phyloP scores from a whole-genome alignment of 176 grass and related monocot genomes.

The Ananas comosus region DNA sequence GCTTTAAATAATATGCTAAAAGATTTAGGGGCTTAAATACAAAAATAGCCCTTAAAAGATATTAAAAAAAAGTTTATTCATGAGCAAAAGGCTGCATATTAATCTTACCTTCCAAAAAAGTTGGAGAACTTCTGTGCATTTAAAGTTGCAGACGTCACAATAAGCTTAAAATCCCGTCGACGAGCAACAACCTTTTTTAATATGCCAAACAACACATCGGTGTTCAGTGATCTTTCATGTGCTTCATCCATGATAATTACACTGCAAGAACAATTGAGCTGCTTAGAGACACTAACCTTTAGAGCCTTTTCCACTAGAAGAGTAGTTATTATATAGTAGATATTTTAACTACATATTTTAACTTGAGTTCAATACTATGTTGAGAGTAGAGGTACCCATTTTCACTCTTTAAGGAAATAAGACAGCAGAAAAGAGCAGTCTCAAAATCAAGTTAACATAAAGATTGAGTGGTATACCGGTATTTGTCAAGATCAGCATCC shows the following conservation, averaged over 20 bases:
- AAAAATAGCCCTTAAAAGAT: background rate
- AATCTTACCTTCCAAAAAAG: constrained; percentile 85
- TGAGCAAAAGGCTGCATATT: constrained; percentile 5
- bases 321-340: too few relatives aligned
- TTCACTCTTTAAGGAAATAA: too few relatives aligned
- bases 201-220: constrained; percentile 88
- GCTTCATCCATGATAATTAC: constrained; percentile 98
- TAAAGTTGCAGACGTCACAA: constrained; percentile 86
- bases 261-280: constrained; percentile 33
- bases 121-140: constrained; percentile 97
- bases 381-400: too few relatives aligned
- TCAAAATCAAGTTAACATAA: background rate
- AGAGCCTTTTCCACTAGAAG: too few relatives aligned
- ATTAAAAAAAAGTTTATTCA: constrained; percentile 1
- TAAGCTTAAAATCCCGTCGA: constrained; percentile 64
- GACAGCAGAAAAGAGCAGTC: too few relatives aligned
- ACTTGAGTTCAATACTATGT: too few relatives aligned
- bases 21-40: background rate
- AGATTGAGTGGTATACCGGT: constrained; percentile 48
- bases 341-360: too few relatives aligned
- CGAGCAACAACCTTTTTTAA: constrained; percentile 78
- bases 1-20: background rate
- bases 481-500: constrained; percentile 91
- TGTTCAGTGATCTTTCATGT: constrained; percentile 84
- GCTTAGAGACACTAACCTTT: background rate